Conservation (phyloP, 495 filamentous ascomycete species). For the Talaromyces liani region DNA sequence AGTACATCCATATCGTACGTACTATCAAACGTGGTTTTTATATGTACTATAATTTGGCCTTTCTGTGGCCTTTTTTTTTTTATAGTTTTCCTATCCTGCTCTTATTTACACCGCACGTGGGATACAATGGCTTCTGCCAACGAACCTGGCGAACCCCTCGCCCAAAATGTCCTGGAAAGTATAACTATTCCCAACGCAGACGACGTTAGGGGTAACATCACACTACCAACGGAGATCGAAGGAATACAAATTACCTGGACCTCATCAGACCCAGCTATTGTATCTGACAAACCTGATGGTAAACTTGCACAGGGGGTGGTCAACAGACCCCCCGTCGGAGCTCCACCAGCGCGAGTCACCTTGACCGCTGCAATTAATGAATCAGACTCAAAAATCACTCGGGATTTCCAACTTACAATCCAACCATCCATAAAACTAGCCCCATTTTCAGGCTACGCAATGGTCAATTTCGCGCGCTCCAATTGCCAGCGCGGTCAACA, state of each 20-base stretch:
- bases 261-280: not conserved
- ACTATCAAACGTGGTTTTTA: no score
- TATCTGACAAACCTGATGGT: not conserved
- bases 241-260: not conserved
- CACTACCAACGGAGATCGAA: not conserved
- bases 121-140: not conserved
- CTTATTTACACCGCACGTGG: no score
- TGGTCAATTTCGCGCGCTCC: not conserved
- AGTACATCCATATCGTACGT: no score
- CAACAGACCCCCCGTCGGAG: not conserved
- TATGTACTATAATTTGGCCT: no score
- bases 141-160: not conserved
- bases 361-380: not conserved
- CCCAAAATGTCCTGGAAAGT: not conserved
- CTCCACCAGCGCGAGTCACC: not conserved
- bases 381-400: not conserved
- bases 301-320: not conserved
- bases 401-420: not conserved
- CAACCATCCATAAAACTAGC: not conserved
- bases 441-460: not conserved
- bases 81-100: no score
- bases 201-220: not conserved
- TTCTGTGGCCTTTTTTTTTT: no score
- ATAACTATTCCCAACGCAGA: not conserved
- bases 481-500: not conserved